Percentiles rank a stretch among this genome's conserved stretches.
phyloP scores from a whole-genome alignment of 2,329 filamentous ascomycete species.

The Lomentospora prolificans region DNA sequence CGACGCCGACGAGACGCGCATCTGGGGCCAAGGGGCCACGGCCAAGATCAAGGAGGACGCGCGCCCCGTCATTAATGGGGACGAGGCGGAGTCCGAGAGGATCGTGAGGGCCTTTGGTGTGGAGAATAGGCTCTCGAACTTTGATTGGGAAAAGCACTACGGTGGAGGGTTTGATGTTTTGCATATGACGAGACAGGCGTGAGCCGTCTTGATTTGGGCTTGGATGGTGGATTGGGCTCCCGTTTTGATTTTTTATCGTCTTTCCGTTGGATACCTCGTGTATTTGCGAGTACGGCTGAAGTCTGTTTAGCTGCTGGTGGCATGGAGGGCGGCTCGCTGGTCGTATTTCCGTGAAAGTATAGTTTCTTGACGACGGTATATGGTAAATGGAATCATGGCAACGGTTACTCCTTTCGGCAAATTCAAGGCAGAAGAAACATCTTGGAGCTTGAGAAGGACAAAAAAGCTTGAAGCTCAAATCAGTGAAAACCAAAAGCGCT shows the following conservation, averaged over 20 bases:
- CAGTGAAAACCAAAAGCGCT: background rate
- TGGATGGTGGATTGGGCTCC: background rate
- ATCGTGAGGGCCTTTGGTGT: conserved; percentile 73
- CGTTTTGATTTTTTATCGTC: background rate
- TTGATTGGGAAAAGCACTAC: conserved; percentile 69
- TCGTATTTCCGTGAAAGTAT: too few relatives aligned
- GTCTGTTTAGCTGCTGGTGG: too few relatives aligned
- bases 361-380: too few relatives aligned
- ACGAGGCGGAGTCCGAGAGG: conserved; percentile 51
- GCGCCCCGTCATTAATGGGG: conserved; percentile 56
- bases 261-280: background rate
- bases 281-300: too few relatives aligned
- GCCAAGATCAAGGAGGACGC: conserved; percentile 55
- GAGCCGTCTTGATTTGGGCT: background rate
- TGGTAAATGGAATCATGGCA: too few relatives aligned
- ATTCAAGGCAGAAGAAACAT: background rate
- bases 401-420: too few relatives aligned
- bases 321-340: too few relatives aligned
- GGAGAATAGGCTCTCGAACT: conserved; percentile 67
- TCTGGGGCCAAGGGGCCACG: conserved; percentile 89
- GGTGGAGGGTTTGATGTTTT: conserved; percentile 77
- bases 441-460: background rate
- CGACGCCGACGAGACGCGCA: conserved; percentile 48
- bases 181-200: conserved; percentile 39
- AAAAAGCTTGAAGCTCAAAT: background rate